Conservation (phyloP, 331 rosid genomes). For the Ulmus americana region DNA sequence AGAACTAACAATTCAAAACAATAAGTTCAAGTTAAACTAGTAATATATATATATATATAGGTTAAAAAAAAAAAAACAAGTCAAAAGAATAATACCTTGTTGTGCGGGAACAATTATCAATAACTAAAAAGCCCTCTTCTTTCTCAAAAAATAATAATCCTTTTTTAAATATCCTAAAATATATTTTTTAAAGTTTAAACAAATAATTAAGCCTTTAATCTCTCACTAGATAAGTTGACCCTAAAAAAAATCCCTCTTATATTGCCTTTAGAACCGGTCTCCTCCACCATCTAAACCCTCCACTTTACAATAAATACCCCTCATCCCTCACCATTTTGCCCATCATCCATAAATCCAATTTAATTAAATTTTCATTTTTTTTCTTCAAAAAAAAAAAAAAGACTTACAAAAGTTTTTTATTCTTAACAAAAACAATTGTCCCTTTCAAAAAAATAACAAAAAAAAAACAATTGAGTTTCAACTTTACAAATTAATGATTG, state of each 20-base stretch:
- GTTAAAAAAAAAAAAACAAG: neutral
- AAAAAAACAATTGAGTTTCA: neutral
- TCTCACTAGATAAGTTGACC: conserved; percentile 22
- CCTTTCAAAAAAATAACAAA: neutral
- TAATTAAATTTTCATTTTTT: neutral
- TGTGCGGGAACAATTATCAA: neutral
- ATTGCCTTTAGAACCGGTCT: conserved; percentile 22
- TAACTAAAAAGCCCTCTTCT: conserved; percentile 24
- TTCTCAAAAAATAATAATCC: conserved; percentile 6
- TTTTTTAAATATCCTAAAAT: neutral
- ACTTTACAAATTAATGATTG: neutral
- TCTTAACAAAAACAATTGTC: neutral
- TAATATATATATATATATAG: too few species aligned
- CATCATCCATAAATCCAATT: neutral
- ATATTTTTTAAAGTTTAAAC: conserved; percentile 6
- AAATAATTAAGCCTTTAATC: conserved; percentile 16
- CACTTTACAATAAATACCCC: neutral
- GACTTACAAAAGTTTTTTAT: neutral
- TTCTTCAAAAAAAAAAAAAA: neutral
- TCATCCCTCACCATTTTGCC: neutral
- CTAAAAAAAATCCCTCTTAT: neutral
- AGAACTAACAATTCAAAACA: neutral
- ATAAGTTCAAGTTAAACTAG: neutral
- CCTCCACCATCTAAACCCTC: neutral
- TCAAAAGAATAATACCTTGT: neutral